A percentile compares a stretch with the other conserved stretches of the same genome.
These are phyloP conservation scores for Rhazya stricta DNA, from an alignment of 257 asterid species.

Conservation along the genomic window DNA sequence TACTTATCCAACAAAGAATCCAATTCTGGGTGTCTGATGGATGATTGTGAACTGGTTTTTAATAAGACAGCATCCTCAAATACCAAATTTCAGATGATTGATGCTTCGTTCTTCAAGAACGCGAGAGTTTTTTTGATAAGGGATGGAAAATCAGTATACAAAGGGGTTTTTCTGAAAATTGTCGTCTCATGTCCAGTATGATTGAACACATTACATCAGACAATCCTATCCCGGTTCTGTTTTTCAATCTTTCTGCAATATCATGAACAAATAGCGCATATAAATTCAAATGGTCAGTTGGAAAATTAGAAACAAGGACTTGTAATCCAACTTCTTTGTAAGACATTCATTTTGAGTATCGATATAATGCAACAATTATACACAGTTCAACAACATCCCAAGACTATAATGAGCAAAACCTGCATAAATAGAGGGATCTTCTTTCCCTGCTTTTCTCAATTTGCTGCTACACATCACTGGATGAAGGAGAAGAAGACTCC, in stretches of 20 bases:
- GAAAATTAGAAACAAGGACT: neutral
- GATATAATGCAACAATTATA: constrained; percentile 10
- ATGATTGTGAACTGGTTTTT: neutral
- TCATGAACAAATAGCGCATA: too few species aligned
- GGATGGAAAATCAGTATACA: neutral
- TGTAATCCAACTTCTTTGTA: neutral
- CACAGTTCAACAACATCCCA: constrained; percentile 17
- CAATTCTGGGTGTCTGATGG: neutral
- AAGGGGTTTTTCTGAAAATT: neutral
- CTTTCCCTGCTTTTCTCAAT: neutral
- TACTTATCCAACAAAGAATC: constrained; percentile 6
- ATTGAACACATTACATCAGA: neutral
- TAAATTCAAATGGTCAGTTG: neutral
- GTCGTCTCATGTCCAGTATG: neutral
- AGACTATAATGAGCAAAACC: constrained; percentile 4
- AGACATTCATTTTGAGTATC: neutral
- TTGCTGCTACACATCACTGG: constrained; percentile 1
- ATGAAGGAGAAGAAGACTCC: constrained; percentile 10
- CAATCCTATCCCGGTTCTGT: neutral
- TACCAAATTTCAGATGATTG: neutral
- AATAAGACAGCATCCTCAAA: neutral
- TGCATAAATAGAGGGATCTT: constrained; percentile 1
- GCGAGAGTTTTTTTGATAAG: neutral
- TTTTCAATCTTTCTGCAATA: neutral
- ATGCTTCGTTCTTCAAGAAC: neutral